A percentile compares a stretch with the other conserved stretches of the same genome.
phyloP scores from a whole-genome alignment of 2,329 filamentous ascomycete species.

The Xylogone sp. region DNA sequence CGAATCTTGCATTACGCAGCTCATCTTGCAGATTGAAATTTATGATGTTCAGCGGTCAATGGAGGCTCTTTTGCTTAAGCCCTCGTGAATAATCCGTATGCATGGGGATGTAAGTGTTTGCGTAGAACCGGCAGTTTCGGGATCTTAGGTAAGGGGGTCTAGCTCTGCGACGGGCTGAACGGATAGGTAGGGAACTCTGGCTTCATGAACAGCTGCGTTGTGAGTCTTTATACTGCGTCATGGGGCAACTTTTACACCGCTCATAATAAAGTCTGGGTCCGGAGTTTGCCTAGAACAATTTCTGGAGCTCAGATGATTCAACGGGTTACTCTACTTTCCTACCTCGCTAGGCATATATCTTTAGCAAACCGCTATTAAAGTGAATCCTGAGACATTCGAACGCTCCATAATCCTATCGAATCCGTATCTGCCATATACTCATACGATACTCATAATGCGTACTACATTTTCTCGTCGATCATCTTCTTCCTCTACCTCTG shows the following conservation, averaged over 20 bases:
- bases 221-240: neutral
- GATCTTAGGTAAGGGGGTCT: neutral
- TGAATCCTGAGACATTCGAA: too few relatives aligned
- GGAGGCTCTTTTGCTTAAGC: too few relatives aligned
- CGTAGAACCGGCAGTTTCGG: neutral
- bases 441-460: too few relatives aligned
- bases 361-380: too few relatives aligned
- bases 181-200: neutral
- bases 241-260: neutral
- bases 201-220: neutral
- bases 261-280: neutral
- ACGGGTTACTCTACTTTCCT: neutral
- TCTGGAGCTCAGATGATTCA: too few relatives aligned
- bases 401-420: too few relatives aligned
- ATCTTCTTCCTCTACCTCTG: too few relatives aligned
- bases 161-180: neutral
- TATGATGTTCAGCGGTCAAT: constrained; percentile 19
- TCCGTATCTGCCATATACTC: too few relatives aligned
- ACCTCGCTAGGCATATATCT: too few relatives aligned
- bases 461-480: too few relatives aligned
- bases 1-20: neutral
- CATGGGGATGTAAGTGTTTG: neutral
- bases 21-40: neutral
- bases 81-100: neutral
- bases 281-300: neutral